Evolutionary conservation across 345 rosid species (phyloP).

Genomic region (Nasturtium officinale): DNA sequence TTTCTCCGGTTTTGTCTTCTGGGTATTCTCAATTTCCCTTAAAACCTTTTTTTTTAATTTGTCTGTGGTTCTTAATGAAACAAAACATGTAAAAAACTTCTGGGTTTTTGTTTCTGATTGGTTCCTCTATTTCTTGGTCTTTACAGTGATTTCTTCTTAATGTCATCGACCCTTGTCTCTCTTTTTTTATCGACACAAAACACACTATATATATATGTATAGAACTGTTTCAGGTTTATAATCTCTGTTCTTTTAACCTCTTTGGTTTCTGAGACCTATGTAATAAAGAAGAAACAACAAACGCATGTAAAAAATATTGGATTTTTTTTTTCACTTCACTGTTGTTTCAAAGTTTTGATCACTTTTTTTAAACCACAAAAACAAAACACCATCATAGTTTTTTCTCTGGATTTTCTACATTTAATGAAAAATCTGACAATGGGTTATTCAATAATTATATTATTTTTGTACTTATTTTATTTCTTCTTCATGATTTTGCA

Average conservation of each 20-base stretch:
- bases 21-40: constrained; percentile 47
- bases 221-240: background rate
- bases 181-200: background rate
- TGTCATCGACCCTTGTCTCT: constrained; percentile 35
- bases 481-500: constrained; percentile 38
- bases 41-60: constrained; percentile 28
- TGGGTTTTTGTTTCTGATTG: constrained; percentile 33
- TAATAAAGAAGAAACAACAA: background rate
- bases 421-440: constrained; percentile 45
- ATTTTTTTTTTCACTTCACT: constrained; percentile 1
- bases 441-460: background rate
- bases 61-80: constrained; percentile 44
- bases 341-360: constrained; percentile 23
- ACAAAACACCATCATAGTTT: constrained; percentile 25
- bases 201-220: background rate
- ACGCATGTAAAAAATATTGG: constrained; percentile 3
- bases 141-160: constrained; percentile 27
- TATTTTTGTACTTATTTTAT: background rate
- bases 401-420: constrained; percentile 40
- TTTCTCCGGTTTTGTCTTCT: constrained; percentile 60
- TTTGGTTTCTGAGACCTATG: constrained; percentile 19
- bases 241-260: constrained; percentile 18
- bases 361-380: background rate
- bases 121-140: constrained; percentile 11
- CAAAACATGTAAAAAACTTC: constrained; percentile 33